Evolutionary conservation across 257 asterid species (phyloP).

Genomic region (Cinchona pubescens): DNA sequence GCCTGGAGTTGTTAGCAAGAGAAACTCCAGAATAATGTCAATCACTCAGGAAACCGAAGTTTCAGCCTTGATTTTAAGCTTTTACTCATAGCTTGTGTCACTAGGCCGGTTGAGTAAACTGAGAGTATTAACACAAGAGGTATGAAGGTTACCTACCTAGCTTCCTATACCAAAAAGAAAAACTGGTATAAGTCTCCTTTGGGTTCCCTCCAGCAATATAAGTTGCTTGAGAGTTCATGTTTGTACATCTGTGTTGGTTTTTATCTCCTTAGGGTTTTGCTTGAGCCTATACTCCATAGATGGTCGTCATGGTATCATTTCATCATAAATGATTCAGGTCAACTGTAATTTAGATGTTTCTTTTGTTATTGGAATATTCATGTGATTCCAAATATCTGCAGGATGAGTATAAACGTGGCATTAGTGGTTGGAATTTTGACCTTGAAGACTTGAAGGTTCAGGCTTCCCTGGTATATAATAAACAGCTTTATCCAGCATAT

Average conservation of each 20-base stretch:
- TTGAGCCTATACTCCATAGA: neutral
- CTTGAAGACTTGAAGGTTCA: constrained; percentile 67
- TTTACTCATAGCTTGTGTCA: neutral
- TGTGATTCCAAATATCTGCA: constrained; percentile 27
- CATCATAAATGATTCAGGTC: neutral
- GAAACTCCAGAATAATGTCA: neutral
- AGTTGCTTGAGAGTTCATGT: neutral
- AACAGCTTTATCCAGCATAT: constrained; percentile 10
- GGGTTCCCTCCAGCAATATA: neutral
- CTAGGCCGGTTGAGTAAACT: neutral
- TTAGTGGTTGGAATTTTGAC: constrained; percentile 68
- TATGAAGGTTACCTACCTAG: neutral
- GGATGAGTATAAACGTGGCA: constrained; percentile 70
- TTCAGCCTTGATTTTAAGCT: neutral
- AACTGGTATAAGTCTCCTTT: neutral
- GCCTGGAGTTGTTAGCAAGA: neutral
- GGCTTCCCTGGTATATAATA: constrained; percentile 56
- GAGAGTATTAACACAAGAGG: neutral
- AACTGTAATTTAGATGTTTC: neutral
- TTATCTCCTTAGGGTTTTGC: neutral
- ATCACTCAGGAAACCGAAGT: neutral
- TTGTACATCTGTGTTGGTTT: neutral
- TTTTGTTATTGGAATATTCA: neutral
- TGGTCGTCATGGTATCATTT: neutral
- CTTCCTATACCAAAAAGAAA: neutral